phyloP scores from a whole-genome alignment of 192 early-diverging fungal genomes.

The Coemansia pectinata region DNA sequence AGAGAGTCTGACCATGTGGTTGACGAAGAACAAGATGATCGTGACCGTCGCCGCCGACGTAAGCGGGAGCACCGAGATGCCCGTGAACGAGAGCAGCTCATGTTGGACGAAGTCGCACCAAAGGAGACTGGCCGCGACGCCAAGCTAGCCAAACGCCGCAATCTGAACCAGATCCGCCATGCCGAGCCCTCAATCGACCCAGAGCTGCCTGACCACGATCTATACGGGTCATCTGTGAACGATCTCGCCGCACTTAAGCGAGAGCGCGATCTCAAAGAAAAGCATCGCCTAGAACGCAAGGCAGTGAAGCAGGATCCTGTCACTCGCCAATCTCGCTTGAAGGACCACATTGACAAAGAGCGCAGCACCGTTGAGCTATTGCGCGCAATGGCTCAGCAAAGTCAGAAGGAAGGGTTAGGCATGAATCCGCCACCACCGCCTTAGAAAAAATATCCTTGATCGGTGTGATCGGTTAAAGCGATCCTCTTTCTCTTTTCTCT shows the following conservation, averaged over 20 bases:
- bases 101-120: constrained; percentile 53
- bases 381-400: constrained; percentile 66
- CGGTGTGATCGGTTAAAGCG: not conserved
- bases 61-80: constrained; percentile 28
- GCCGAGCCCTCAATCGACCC: constrained; percentile 24
- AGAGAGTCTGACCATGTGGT: constrained; percentile 16
- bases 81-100: constrained; percentile 34
- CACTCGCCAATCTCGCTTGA: constrained; percentile 24
- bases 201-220: constrained; percentile 30
- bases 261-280: constrained; percentile 25
- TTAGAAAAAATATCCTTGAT: not conserved
- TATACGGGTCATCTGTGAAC: constrained; percentile 45
- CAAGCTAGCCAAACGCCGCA: constrained; percentile 37
- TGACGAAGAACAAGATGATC: constrained; percentile 31
- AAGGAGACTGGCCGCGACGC: constrained; percentile 53
- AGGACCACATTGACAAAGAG: constrained; percentile 67
- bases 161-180: constrained; percentile 24
- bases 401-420: constrained; percentile 32
- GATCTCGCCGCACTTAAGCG: constrained; percentile 48
- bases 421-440: constrained; percentile 16
- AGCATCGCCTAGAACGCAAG: constrained; percentile 18
- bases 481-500: not conserved
- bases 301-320: not conserved
- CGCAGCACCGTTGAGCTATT: constrained; percentile 71
- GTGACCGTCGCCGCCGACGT: constrained; percentile 19